Base-by-base conservation (phyloP, 179 eudicot species). In the Silene coronaria region DNA sequence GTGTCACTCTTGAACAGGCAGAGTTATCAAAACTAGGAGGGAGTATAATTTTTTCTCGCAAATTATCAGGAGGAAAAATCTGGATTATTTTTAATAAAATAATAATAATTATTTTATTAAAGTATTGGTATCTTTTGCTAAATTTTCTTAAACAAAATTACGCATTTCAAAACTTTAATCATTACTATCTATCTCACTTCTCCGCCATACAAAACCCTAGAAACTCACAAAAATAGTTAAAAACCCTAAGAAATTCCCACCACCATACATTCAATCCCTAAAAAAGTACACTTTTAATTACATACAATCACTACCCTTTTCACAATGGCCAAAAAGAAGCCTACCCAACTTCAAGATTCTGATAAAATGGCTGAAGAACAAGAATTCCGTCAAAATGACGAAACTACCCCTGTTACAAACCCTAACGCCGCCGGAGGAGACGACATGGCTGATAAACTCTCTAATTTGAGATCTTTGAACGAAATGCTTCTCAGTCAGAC, bases 291-390 rank as follows among this genome's bases (percentile, higher is more conserved):
- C n/a, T n/a, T n/a, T n/a, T n/a, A 24, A 65, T 16, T 21, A 4
- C 62, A 10, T 21, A 5, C 24, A 78, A 21, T 72, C 72, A 42
- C 17, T 71, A 75, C 70, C 82, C 78, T 60, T 26, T 66, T n/a
- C 23, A 63, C 73, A 22, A 90, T 92, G 97, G 96, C 93, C 21
- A 92, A 87, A 82, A 92, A 82, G 89, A 90, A 92, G 79, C 30
- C 53, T 45, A 78, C 86, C 82, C 88, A 77, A 11, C 78, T 67
- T 24, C 71, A 65, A 9, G 80, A 85, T 26, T 17, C 80, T 23
- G 10, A 81, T 16, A 24, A 76, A 24, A 48, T 83, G 72, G 24
- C 74, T 60, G 16, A 74, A 74, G 14, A 6, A 67, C 46, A 76
- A 66, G 58, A 78, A 17, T n/a, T n/a, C 12, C 38, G 68, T 61